phyloP scores from a whole-genome alignment of 345 rosid genomes.

The Litchi chinensis region DNA sequence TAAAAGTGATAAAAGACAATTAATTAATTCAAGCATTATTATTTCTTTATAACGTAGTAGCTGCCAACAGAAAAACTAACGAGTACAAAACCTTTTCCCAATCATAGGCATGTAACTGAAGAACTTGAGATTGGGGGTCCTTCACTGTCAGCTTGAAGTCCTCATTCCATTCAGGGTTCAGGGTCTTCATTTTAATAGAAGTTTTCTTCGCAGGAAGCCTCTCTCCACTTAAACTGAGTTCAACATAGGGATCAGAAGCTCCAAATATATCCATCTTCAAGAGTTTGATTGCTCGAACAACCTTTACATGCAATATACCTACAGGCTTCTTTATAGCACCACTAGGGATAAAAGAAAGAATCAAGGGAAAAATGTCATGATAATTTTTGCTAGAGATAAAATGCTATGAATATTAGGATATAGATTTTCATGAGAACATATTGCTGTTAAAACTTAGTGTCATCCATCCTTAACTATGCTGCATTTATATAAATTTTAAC shows the following conservation, averaged over 20 bases:
- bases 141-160: constrained; percentile 49
- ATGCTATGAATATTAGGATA: background rate
- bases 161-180: constrained; percentile 61
- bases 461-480: background rate
- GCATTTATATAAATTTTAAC: constrained; percentile 15
- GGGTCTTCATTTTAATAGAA: constrained; percentile 46
- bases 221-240: constrained; percentile 45
- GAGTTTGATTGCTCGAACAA: constrained; percentile 42
- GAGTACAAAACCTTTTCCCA: constrained; percentile 51
- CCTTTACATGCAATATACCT: constrained; percentile 53
- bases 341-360: constrained; percentile 9
- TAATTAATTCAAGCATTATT: background rate
- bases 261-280: constrained; percentile 55
- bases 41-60: background rate
- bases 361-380: background rate
- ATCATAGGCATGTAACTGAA: constrained; percentile 47
- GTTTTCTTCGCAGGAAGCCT: constrained; percentile 46
- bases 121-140: constrained; percentile 50
- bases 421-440: background rate
- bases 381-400: background rate
- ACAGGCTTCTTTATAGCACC: constrained; percentile 50
- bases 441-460: background rate
- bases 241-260: constrained; percentile 57
- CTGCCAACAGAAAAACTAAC: background rate
- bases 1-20: background rate